Base-by-base conservation (phyloP, 495 filamentous ascomycete species). In the Cairneyella variabilis region DNA sequence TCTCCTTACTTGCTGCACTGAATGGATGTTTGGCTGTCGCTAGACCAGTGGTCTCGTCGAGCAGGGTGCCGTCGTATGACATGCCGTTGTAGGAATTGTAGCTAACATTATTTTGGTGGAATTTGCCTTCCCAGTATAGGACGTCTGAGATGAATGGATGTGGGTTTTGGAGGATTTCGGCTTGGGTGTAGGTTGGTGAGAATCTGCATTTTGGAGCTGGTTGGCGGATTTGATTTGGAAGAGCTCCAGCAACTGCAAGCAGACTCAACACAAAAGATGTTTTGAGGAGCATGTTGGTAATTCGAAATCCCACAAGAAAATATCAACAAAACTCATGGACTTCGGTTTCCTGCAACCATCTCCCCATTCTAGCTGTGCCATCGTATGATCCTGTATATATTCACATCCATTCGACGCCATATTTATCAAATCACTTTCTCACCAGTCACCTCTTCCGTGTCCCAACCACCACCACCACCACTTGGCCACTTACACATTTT, bases 1-100 rank as follows among this genome's bases (percentile, higher is more conserved):
- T 57, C 51, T 70, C 68, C 57, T 69, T 70, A 53, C 68, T 70
- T 10, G 68, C 68, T 7, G 68, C 66, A 47, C 63, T 69, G 61
- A 67, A 67, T 6, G 63, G 56, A 58, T 70, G 66, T 50, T 65
- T 64, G 27, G 45, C 51, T 8, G 63, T 63, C 34, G 56, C 58
- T 20, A 66, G 63, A 12, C 66, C 66, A 22, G 68, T 69, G 5
- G 47, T 54, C 51, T 50, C 61, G 32, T 69, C 65, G 28, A 70
- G 57, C 3, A 66, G 59, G 17, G 68, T 69, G 6, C 68, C 68
- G 45, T 70, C 66, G 40, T 70, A 69, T 21, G 63, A 66, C 61
- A 70, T 67, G 23, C 63, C 68, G 49, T 70, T 70, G 4, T 40
- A 54, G 10, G 51, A 54, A 42, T 70, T 70, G 40, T 66, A 69